Evolutionary conservation across 768 basidiomycete genomes (phyloP).

Genomic region (Suillus americanus): DNA sequence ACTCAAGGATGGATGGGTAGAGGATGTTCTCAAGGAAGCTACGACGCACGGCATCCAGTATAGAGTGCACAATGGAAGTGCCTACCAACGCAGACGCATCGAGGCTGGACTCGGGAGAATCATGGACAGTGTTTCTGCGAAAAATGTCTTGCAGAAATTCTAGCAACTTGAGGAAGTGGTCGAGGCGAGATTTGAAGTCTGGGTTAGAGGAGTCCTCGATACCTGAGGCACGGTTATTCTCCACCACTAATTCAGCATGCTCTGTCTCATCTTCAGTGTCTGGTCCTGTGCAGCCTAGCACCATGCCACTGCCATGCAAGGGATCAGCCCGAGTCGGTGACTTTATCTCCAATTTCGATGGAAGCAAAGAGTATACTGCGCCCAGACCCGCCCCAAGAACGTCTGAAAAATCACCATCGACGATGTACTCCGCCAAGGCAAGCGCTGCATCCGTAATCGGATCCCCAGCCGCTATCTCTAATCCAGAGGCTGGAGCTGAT

Average conservation of each 20-base stretch:
- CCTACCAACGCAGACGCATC: conserved; percentile 72
- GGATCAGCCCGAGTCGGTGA: conserved; percentile 41
- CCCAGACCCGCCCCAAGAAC: conserved; percentile 91
- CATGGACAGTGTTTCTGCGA: conserved; percentile 55
- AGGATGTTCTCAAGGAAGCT: conserved; percentile 93
- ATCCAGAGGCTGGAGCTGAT: conserved; percentile 24
- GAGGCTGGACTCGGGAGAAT: conserved; percentile 32
- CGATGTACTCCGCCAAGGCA: conserved; percentile 88
- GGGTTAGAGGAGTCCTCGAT: conserved; percentile 73
- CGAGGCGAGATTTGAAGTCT: conserved; percentile 78
- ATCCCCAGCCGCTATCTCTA: conserved; percentile 39
- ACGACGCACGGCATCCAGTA: conserved; percentile 76
- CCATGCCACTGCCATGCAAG: conserved; percentile 56
- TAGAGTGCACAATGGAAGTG: conserved; percentile 77
- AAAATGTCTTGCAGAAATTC: conserved; percentile 92
- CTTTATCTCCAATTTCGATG: conserved; percentile 79
- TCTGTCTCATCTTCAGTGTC: conserved; percentile 58
- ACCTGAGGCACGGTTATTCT: conserved; percentile 58
- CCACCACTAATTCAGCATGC: conserved; percentile 44
- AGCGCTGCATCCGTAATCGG: conserved; percentile 83
- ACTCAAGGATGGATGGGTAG: conserved; percentile 91
- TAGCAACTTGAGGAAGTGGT: conserved; percentile 86
- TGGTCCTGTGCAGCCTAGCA: conserved; percentile 63
- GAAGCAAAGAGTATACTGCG: conserved; percentile 89
- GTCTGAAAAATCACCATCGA: conserved; percentile 98